Percentiles rank a stretch among this genome's conserved stretches.
phyloP scores from a whole-genome alignment of 164 flowering plant genomes.

The Protea cynaroides region DNA sequence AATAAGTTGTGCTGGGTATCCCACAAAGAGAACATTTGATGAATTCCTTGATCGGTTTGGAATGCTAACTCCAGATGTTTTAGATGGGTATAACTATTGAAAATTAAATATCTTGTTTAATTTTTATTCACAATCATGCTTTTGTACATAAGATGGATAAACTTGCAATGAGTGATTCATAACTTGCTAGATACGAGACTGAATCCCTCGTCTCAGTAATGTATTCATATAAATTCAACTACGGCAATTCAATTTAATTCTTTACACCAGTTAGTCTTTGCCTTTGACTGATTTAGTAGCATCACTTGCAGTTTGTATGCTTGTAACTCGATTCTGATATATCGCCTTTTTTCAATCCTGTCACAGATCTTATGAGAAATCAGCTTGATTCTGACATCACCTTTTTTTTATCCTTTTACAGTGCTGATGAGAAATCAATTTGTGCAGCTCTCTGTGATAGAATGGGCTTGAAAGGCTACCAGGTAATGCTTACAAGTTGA shows the following conservation, averaged over 20 bases:
- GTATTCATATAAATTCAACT: background rate
- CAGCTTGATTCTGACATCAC: slow-evolving; percentile 9
- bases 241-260: background rate
- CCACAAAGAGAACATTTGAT: slow-evolving; percentile 50
- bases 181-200: too few relatives aligned
- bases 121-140: background rate
- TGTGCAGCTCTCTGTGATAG: slow-evolving; percentile 56
- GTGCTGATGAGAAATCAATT: slow-evolving; percentile 68
- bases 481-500: slow-evolving; percentile 37
- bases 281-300: background rate
- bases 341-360: slow-evolving; percentile 1
- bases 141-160: background rate
- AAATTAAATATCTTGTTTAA: too few relatives aligned
- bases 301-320: background rate
- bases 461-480: slow-evolving; percentile 78
- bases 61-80: slow-evolving; percentile 41
- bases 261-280: background rate
- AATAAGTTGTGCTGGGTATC: slow-evolving; percentile 66
- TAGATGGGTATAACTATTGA: slow-evolving; percentile 30
- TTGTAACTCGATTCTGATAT: slow-evolving; percentile 7
- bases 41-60: slow-evolving; percentile 55
- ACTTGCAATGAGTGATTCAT: too few relatives aligned
- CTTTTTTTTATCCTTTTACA: slow-evolving; percentile 25
- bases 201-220: background rate
- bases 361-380: too few relatives aligned